Evolutionary conservation across 2,329 filamentous ascomycete genomes (phyloP), one percentile per base, ranked within the genome.

Genomic region (Epicoccum nigrum): DNA sequence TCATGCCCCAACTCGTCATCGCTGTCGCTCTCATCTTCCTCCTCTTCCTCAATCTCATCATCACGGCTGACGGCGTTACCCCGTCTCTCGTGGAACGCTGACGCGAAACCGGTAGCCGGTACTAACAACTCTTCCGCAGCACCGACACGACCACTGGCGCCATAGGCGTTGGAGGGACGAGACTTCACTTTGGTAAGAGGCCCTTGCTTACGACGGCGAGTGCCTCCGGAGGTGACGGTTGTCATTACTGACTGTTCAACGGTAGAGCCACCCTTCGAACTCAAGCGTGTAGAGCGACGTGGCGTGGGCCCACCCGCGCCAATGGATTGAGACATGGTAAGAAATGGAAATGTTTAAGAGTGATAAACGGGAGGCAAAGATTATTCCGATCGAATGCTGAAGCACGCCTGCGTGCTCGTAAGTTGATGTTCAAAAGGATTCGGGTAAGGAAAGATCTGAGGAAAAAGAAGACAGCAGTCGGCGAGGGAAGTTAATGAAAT

Each of bases 121-220:
- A 67, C 38, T 0, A 57, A 42, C 4, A 74, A 55, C 32, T 68
- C 66, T 31, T 67, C 64, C 12, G 68, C 68, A 30, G 61, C 58
- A 20, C 63, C 60, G 32, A 69, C 58, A 20, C 68, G 69, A 41
- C 70, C 71, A 46, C 62, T 63, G 17, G 72, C 60, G 30, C 73
- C 73, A 47, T 75, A 75, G 1, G 70, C 69, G 41, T 69, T 67
- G 4, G 72, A 74, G 35, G 64, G 58, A 19, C 65, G 65, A 17
- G 63, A 35, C 21, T 67, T 67, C 35, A 70, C 56, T 54, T 71
- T 67, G 11, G 69, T 65, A 4, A 72, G 56, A 1, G 67, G 58
- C 6, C 54, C 64, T 37, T 62, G 64, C 28, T 56, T 62, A n/a
- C 59, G 56, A 17, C 55, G 59, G 7, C 53, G 58, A 4, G 58